Conservation (phyloP, 1,139 yeast species). For the Pneumocystis oryctolagi region DNA sequence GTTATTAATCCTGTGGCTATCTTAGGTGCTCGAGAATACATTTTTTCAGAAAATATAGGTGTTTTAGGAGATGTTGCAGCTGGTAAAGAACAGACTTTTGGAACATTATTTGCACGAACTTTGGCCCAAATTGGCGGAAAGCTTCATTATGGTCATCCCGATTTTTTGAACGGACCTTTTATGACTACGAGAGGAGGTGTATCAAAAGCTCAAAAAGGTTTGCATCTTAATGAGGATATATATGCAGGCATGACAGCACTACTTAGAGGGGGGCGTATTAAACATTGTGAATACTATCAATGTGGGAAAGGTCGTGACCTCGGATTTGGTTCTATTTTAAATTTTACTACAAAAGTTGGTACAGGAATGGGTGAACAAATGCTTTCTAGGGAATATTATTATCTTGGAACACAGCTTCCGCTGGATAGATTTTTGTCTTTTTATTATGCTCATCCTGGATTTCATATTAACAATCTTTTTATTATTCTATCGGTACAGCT, state of each 20-base stretch:
- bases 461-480: constrained; percentile 92
- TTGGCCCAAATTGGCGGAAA: constrained; percentile 98
- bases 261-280: constrained; percentile 96
- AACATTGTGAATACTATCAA: constrained; percentile 97
- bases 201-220: constrained; percentile 95
- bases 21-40: constrained; percentile 98
- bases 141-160: constrained; percentile 98
- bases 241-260: constrained; percentile 98
- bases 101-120: constrained; percentile 95
- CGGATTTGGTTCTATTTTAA: constrained; percentile 96
- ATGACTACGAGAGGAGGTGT: constrained; percentile 99
- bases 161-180: constrained; percentile 83
- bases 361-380: constrained; percentile 99
- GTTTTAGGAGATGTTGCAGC: constrained; percentile 99
- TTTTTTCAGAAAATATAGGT: constrained; percentile 98
- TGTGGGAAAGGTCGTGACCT: constrained; percentile 99
- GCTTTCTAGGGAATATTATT: constrained; percentile 95
- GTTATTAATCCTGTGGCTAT: constrained; percentile 73
- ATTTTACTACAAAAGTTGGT: constrained; percentile 98
- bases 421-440: constrained; percentile 92
- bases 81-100: constrained; percentile 98
- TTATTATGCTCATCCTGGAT: constrained; percentile 98
- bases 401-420: constrained; percentile 93
- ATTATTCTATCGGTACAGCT: constrained; percentile 87
- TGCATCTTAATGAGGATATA: constrained; percentile 97